These are phyloP conservation scores for Monosporozyma aerobia DNA, from an alignment of 805 yeast genomes.

Conservation along the genomic window DNA sequence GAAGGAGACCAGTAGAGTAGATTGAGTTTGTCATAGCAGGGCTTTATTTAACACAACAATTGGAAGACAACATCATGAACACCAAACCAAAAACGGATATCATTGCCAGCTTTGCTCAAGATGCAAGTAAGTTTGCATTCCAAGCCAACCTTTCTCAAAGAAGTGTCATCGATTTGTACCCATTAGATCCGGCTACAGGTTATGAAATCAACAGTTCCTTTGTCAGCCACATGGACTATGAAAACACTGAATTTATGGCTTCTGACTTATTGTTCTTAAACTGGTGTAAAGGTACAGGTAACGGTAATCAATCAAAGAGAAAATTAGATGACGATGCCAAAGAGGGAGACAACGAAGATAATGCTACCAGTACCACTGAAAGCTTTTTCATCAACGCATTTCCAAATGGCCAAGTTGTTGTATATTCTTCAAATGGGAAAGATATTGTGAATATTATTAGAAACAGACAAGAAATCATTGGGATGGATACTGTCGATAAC, in stretches of 20 bases:
- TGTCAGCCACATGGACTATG: constrained; percentile 26
- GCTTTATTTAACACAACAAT: too few relatives aligned
- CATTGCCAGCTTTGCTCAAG: constrained; percentile 23
- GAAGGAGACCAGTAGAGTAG: neutral
- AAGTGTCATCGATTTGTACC: constrained; percentile 28
- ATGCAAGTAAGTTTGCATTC: constrained; percentile 27
- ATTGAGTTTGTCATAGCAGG: neutral
- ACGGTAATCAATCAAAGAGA: constrained; percentile 14
- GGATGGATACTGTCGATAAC: constrained; percentile 29
- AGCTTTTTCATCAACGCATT: constrained; percentile 24
- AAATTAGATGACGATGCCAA: constrained; percentile 3
- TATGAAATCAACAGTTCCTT: constrained; percentile 25
- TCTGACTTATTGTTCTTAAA: constrained; percentile 19
- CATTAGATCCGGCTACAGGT: constrained; percentile 20
- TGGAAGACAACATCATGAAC: constrained; percentile 7
- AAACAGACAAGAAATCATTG: constrained; percentile 30
- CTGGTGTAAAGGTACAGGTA: constrained; percentile 18
- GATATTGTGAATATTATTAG: constrained; percentile 31
- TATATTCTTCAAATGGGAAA: constrained; percentile 27
- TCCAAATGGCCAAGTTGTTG: constrained; percentile 24
- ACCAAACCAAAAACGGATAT: constrained; percentile 8
- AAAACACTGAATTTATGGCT: constrained; percentile 21
- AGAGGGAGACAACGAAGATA: constrained; percentile 8
- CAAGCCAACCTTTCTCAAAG: constrained; percentile 28
- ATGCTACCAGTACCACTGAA: constrained; percentile 8